Base-by-base conservation (phyloP, 768 basidiomycete species). In the Agrocybe pediades region DNA sequence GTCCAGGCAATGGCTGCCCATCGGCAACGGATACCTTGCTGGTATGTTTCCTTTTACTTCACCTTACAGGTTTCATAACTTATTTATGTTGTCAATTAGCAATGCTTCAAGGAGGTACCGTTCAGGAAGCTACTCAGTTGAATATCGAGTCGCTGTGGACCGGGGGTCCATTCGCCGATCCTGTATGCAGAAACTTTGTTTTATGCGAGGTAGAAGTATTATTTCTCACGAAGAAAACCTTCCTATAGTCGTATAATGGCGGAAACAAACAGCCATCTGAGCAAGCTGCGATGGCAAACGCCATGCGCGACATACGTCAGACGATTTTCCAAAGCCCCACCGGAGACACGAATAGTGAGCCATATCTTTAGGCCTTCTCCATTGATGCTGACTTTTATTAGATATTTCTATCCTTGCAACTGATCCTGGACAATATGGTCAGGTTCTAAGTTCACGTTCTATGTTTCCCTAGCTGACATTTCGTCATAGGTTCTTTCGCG, bases 61-160 rank as follows among this genome's bases (percentile, higher is more conserved):
- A 41, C 41, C 15, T 24, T 42, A 9, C 16, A 46, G 43, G 19
- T 13, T 4, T 13, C 13, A 36, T 36, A 13, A n/a, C 11, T 36
- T 13, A 5, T 36, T n/a, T 36, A 13, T 15, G 13, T 4, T n/a
- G 5, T 6, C 11, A 8, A 25, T 41, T 49, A 88, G 88, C 86
- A 7, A 88, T 84, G 80, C 67, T 84, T 17, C 80, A 80, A 7
- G 88, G 88, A 1, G 85, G 83, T 4, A 81, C 83, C 1, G 60
- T 65, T 2, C 77, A 81, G 36, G 88, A 90, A 66, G 71, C 71
- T 15, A 83, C 78, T 9, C 86, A 86, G 56, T 71, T 91, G 23
- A 90, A 91, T 62, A 85, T 91, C 42, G 88, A 91, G 62, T 84
- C 85, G 13, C 71, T 91, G 8, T 90, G 89, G 88, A 78, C 83